phyloP scores from a whole-genome alignment of 169 alveolate species.

The Miamiensis avidus region DNA sequence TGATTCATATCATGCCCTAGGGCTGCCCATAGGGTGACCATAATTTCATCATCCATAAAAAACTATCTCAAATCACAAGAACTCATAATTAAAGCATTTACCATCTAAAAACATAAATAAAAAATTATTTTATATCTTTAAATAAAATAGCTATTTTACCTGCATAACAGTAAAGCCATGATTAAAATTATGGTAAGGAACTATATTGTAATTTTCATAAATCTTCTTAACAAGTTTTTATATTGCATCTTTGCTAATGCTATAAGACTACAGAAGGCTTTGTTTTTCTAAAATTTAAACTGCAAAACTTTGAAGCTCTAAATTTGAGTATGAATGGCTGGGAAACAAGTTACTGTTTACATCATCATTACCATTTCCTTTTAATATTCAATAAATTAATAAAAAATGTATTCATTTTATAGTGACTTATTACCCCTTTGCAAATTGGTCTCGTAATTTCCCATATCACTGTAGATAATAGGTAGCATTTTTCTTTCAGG shows the following conservation, averaged over 20 bases:
- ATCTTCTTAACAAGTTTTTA: constrained; percentile 7
- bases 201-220: constrained; percentile 1
- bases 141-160: too few relatives aligned
- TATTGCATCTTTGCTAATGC: not conserved
- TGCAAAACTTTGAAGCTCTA: not conserved
- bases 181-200: constrained; percentile 21
- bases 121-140: too few relatives aligned
- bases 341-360: too few relatives aligned
- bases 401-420: not conserved
- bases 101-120: not conserved
- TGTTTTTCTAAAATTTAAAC: not conserved
- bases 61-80: not conserved
- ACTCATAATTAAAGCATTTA: not conserved
- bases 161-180: constrained; percentile 17
- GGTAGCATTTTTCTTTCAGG: too few relatives aligned
- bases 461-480: too few relatives aligned
- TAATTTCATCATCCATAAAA: not conserved
- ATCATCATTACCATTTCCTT: not conserved
- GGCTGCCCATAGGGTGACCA: not conserved
- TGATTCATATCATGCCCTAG: constrained; percentile 18
- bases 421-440: too few relatives aligned
- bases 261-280: not conserved
- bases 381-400: not conserved
- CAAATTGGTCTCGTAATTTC: too few relatives aligned
- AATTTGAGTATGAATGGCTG: not conserved